phyloP scores from a whole-genome alignment of 2,329 filamentous ascomycete species.

The Chalaropsis thielavioides region DNA sequence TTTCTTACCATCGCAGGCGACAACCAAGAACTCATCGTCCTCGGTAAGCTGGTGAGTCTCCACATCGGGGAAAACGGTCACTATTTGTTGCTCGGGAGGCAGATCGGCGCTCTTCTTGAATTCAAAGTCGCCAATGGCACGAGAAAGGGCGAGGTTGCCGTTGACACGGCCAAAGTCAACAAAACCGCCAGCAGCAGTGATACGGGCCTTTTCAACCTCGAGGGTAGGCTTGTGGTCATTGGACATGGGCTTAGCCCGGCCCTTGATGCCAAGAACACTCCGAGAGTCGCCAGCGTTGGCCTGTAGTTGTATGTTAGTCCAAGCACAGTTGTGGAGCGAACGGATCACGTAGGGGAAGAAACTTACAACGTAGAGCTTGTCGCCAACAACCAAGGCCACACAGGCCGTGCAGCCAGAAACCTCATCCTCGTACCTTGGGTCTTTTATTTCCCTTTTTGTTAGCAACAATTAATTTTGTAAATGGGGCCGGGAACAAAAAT shows the following conservation, averaged over 20 bases:
- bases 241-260: slow-evolving; percentile 91
- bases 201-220: slow-evolving; percentile 92
- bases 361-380: slow-evolving; percentile 92
- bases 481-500: slow-evolving; percentile 17
- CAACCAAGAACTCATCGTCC: slow-evolving; percentile 89
- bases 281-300: slow-evolving; percentile 95
- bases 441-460: slow-evolving; percentile 41
- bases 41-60: slow-evolving; percentile 78
- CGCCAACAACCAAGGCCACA: slow-evolving; percentile 71
- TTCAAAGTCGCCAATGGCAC: slow-evolving; percentile 96
- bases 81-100: slow-evolving; percentile 95
- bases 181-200: slow-evolving; percentile 88
- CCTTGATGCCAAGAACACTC: slow-evolving; percentile 90
- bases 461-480: background rate
- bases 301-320: slow-evolving; percentile 32
- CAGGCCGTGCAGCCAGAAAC: slow-evolving; percentile 96
- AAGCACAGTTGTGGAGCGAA: background rate
- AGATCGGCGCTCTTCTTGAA: slow-evolving; percentile 99
- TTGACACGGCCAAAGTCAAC: slow-evolving; percentile 98
- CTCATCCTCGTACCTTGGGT: slow-evolving; percentile 93
- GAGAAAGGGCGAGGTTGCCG: slow-evolving; percentile 88
- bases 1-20: slow-evolving; percentile 75
- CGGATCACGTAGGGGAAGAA: background rate
- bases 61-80: slow-evolving; percentile 92
- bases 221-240: slow-evolving; percentile 99